Base-by-base conservation (phyloP, 192 early-diverging fungal genomes). In the Mycoemilia scoparia region DNA sequence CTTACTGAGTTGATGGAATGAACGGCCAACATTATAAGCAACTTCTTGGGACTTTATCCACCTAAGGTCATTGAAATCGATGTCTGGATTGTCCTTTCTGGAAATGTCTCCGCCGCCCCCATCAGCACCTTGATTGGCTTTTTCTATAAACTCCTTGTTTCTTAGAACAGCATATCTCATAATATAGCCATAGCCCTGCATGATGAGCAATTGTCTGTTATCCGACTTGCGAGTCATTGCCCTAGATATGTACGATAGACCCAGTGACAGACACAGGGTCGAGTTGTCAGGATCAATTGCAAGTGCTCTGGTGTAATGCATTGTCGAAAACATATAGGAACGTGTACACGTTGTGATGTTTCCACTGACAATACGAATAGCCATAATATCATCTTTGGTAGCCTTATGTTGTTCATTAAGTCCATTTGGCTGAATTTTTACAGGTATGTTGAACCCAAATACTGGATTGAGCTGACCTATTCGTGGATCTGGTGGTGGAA, bases 1-100 rank as follows among this genome's bases (percentile, higher is more conserved):
- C n/a, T n/a, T n/a, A n/a, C n/a, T n/a, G 21, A 98, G 20, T n/a
- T 77, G 70, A 55, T 98, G 95, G 47, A 82, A 95, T 1, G 77
- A 74, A n/a, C 91, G 61, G 0, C 67, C 95, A 27, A 83, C 41
- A 46, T 98, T 98, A 45, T 83, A 98, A 13, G 60, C 60, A 7
- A 63, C 54, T 70, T 63, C 60, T 51, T 63, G 60, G n/a, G 49
- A n/a, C n/a, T n/a, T n/a, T n/a, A n/a, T n/a, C n/a, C n/a, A n/a
- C n/a, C n/a, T n/a, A n/a, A n/a, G n/a, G n/a, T n/a, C n/a, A n/a
- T n/a, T n/a, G n/a, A n/a, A 48, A 2, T 46, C 53, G 17, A 63
- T 47, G 1, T 45, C 34, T 31, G 51, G 40, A 14, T 17, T 16
- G 17, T 11, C 29, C 9, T 19, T 4, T 19, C 26, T 27, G 15